Base-by-base conservation (phyloP, 2,329 filamentous ascomycete species). In the Didymella exigua region DNA sequence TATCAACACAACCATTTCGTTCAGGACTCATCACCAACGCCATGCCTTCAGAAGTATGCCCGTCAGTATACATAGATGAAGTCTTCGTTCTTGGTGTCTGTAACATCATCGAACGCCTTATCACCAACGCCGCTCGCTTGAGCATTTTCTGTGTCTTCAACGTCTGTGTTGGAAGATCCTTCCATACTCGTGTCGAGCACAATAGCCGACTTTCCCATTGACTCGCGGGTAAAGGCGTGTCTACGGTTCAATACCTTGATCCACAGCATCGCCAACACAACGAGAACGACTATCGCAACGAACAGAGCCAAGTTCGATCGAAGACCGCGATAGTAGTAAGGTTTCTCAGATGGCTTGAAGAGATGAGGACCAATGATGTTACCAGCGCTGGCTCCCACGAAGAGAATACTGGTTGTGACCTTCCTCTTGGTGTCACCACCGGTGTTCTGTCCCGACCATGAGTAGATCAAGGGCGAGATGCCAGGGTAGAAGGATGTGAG, bases 371-470 rank as follows among this genome's bases (percentile, higher is more conserved):
- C 87, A 19, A 89, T 76, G 30, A 89, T 84, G 61, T 90, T 89
- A 5, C 87, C 87, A 1, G 82, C 82, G 46, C 83, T 87, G 54
- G 86, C 83, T 4, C 86, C 85, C 41, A 89, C 80, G 63, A 89
- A 87, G 1, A 89, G 76, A 6, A 88, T 78, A 11, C 82, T 86
- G 0, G 86, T 88, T 0, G 83, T 87, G 9, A 83, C 82, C 65
- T 89, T 89, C 59, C 85, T 84, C 73, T 90, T 90, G 0, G 87
- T 89, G 65, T 89, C 86, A 1, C 87, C 87, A 0, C 83, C 87
- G 0, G 87, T 87, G 59, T 88, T 87, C 56, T 85, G 83, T 2
- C 82, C 78, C 1, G 82, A 83, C 84, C 84, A 86, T 0, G 82
- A 82, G 59, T 84, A 86, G 34, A 87, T 82, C 26, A 87, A 72